Evolutionary conservation across 164 flowering plant species (phyloP), one percentile per base, ranked within the genome.

Genomic region (Sextonia rubra): DNA sequence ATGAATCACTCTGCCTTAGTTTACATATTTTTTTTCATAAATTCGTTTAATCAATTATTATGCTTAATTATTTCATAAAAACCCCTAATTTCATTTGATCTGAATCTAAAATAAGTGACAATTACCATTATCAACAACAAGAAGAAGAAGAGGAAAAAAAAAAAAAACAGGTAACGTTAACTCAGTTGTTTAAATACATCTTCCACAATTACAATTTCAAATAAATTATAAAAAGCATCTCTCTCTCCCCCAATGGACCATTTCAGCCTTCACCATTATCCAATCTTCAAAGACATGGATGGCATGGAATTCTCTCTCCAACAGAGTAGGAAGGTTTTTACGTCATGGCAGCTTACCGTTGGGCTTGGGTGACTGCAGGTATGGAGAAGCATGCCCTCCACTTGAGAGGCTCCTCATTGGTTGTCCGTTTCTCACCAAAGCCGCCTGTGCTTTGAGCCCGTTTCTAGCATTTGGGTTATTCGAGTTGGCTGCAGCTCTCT

Each of bases 361-460:
- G 48, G 87, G 90, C 79, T 82, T 84, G 12, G 90, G 89, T 22
- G 92, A 89, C 20, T 64, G 75, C 67, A 79, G 89, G 73, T 83
- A 86, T 1, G 93, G 93, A 65, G 93, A 89, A 37, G 83, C 84
- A 74, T 83, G 77, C 1, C 85, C 74, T 32, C 89, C 88, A 70
- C 86, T 87, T 18, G 85, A 87, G 29, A 84, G 88, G 82, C 88
- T 85, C 73, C 91, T 83, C 26, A 75, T 71, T 4, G 58, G 75
- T 73, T 84, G 85, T 44, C 90, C 89, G 23, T 87, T 87, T 72
- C 85, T 83, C 17, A 80, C 72, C 5, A 82, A 22, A 9, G 77
- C 84, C 0, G 52, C 82, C 49, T 82, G 86, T n/a, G 78, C 49
- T 60, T 80, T 79, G 2, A 77, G 1, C 37, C 87, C 83, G 68